phyloP scores from a whole-genome alignment of 805 yeast species.

The Yamadazyma paraphyllophila region DNA sequence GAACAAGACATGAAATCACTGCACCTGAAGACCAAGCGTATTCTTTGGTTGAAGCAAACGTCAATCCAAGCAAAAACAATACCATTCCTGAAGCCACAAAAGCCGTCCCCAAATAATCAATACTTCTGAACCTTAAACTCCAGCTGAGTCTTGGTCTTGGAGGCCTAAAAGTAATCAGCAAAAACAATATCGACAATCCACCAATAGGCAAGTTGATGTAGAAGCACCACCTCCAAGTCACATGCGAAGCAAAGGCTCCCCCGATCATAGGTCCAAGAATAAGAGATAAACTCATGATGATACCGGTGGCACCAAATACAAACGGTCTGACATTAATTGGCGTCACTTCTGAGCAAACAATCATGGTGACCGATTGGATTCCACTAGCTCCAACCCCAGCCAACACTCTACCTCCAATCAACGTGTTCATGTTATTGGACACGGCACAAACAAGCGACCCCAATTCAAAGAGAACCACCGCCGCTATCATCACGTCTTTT shows the following conservation, averaged over 20 bases:
- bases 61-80: constrained; percentile 45
- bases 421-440: constrained; percentile 32
- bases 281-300: constrained; percentile 47
- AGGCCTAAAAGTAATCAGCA: constrained; percentile 44
- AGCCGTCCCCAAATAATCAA: constrained; percentile 49
- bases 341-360: constrained; percentile 31
- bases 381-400: constrained; percentile 41
- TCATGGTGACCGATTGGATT: constrained; percentile 26
- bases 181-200: constrained; percentile 42
- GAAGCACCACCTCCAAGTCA: constrained; percentile 76
- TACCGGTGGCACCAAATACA: constrained; percentile 33
- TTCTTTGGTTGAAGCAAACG: constrained; percentile 48
- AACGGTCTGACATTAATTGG: constrained; percentile 35
- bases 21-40: constrained; percentile 54
- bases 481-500: constrained; percentile 21
- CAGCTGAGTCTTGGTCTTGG: constrained; percentile 40
- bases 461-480: constrained; percentile 14
- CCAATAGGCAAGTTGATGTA: constrained; percentile 68
- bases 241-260: constrained; percentile 56
- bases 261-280: constrained; percentile 64
- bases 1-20: constrained; percentile 45
- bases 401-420: constrained; percentile 41
- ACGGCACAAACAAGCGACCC: constrained; percentile 39
- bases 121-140: constrained; percentile 31
- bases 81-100: constrained; percentile 42